Percentiles rank a stretch among this genome's conserved stretches.
These are phyloP conservation scores for Larix kaempferi DNA, from an alignment of 75 land plant species.

Conservation along the genomic window DNA sequence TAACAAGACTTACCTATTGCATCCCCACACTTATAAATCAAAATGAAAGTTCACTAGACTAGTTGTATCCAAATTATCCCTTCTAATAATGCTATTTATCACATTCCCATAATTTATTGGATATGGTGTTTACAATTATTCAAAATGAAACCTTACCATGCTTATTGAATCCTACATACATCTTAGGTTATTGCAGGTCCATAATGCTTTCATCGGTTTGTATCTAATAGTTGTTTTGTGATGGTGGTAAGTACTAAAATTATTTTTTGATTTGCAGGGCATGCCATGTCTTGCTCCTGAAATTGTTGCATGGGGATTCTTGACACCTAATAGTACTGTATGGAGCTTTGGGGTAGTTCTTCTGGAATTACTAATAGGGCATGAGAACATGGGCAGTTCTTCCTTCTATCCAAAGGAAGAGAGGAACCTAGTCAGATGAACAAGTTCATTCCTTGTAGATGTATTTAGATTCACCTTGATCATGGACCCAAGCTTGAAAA, in stretches of 20 bases:
- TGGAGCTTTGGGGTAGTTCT: conserved; percentile 92
- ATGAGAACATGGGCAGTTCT: conserved; percentile 46
- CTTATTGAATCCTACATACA: not conserved
- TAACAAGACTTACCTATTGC: not conserved
- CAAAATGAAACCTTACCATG: no score
- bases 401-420: conserved; percentile 51
- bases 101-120: not conserved
- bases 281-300: no score
- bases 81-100: not conserved
- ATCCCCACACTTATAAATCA: not conserved
- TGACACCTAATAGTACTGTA: conserved; percentile 81
- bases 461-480: conserved; percentile 68
- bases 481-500: conserved; percentile 78
- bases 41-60: not conserved
- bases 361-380: conserved; percentile 85
- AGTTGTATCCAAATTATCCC: not conserved
- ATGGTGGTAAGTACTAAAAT: not conserved
- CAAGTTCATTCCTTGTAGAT: conserved; percentile 63
- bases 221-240: not conserved
- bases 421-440: conserved; percentile 76
- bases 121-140: not conserved
- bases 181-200: not conserved
- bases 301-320: conserved; percentile 40
- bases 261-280: conserved; percentile 30
- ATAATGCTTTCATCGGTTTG: not conserved